Conservation (phyloP, 148 eudicot species). For the Simmondsia chinensis region DNA sequence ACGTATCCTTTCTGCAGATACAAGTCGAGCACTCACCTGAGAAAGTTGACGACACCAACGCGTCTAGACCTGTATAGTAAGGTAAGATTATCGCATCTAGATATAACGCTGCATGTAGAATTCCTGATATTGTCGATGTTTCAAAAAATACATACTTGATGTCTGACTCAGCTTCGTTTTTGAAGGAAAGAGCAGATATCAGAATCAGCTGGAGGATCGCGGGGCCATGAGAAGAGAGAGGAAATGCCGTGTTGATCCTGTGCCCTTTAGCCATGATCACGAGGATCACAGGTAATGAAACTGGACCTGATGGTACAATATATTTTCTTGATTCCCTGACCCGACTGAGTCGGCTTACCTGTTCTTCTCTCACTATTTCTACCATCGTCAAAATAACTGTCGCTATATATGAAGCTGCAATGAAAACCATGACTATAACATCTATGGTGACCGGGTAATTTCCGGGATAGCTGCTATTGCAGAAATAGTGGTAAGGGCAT, state of each 20-base stretch:
- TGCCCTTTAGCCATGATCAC: constrained; percentile 36
- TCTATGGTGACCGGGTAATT: constrained; percentile 29
- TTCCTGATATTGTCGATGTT: constrained; percentile 41
- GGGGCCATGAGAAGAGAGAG: constrained; percentile 26
- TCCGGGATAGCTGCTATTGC: constrained; percentile 33
- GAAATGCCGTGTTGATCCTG: constrained; percentile 28
- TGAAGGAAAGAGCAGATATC: constrained; percentile 33
- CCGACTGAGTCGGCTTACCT: constrained; percentile 9
- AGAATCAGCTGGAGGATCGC: constrained; percentile 37
- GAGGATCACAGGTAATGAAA: constrained; percentile 31
- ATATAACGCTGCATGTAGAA: constrained; percentile 34
- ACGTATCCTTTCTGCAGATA: constrained; percentile 26
- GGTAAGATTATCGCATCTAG: constrained; percentile 43
- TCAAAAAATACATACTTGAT: constrained; percentile 34
- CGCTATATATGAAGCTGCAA: constrained; percentile 14
- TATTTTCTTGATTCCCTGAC: constrained; percentile 19
- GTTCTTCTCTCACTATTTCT: constrained; percentile 8
- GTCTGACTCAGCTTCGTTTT: constrained; percentile 18
- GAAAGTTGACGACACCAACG: constrained; percentile 24
- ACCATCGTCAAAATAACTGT: constrained; percentile 14
- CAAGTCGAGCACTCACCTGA: constrained; percentile 51
- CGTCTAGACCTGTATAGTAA: constrained; percentile 49
- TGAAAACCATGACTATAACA: constrained; percentile 10
- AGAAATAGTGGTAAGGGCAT: constrained; percentile 56
- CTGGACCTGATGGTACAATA: constrained; percentile 42